Evolutionary conservation across 2,329 filamentous ascomycete genomes (phyloP).

Genomic region (Aspergillus viridinutans): DNA sequence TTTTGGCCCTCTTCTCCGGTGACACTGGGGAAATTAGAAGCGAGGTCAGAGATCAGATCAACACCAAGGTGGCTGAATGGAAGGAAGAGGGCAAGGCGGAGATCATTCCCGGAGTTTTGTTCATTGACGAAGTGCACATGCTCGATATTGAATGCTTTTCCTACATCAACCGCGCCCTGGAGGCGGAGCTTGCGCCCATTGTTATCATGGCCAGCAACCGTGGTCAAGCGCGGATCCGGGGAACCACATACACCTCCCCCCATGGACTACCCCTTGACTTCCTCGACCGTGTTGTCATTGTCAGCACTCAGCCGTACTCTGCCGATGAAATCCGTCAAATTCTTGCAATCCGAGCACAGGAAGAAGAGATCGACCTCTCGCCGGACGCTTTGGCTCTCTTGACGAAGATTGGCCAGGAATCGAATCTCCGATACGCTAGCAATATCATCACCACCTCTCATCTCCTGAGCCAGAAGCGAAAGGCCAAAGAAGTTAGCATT

Average conservation of each 20-base stretch:
- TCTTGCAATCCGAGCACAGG: conserved; percentile 82
- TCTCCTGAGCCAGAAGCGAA: conserved; percentile 79
- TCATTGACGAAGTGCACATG: conserved; percentile 99
- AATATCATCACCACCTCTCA: conserved; percentile 95
- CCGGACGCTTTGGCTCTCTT: conserved; percentile 86
- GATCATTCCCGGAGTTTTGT: conserved; percentile 93
- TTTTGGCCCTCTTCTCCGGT: conserved; percentile 92
- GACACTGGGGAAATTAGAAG: conserved; percentile 97
- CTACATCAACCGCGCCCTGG: conserved; percentile 94
- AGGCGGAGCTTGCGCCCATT: conserved; percentile 90
- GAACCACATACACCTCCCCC: conserved; percentile 87
- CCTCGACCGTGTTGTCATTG: conserved; percentile 90
- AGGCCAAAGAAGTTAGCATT: conserved; percentile 75
- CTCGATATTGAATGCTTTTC: conserved; percentile 99
- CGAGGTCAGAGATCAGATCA: conserved; percentile 97
- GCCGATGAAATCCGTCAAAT: conserved; percentile 88
- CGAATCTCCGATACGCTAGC: conserved; percentile 90
- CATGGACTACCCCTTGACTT: conserved; percentile 95
- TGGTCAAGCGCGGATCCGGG: conserved; percentile 83
- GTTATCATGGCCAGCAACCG: conserved; percentile 99
- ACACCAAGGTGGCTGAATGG: conserved; percentile 98
- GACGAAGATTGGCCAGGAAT: conserved; percentile 92
- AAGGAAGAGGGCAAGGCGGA: conserved; percentile 99
- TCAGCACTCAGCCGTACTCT: conserved; percentile 83
- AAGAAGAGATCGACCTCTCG: conserved; percentile 91